Conservation (phyloP, 1,284 basidiomycete species). For the Pascua sp. region DNA sequence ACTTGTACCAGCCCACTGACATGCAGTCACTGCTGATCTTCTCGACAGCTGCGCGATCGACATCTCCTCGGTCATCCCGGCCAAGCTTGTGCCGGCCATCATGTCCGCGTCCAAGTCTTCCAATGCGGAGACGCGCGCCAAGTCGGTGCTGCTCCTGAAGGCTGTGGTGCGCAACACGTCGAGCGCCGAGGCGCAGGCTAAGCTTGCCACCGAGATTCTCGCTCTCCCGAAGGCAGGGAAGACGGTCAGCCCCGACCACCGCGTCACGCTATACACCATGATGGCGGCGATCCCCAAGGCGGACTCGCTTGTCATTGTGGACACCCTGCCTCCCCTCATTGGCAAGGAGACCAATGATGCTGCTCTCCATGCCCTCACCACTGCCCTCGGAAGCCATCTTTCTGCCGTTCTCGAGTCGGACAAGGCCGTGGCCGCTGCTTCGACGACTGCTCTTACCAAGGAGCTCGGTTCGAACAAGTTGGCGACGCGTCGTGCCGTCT, state of each 20-base stretch:
- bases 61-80: constrained; percentile 58
- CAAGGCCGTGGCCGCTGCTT: constrained; percentile 52
- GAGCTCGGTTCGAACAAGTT: constrained; percentile 65
- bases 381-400: constrained; percentile 61
- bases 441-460: constrained; percentile 58
- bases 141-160: constrained; percentile 62
- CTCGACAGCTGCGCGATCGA: constrained; percentile 48
- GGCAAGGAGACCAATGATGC: constrained; percentile 72
- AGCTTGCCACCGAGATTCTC: constrained; percentile 63
- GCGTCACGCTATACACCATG: constrained; percentile 75
- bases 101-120: constrained; percentile 74
- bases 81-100: constrained; percentile 62
- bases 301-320: constrained; percentile 59
- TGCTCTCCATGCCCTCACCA: constrained; percentile 58
- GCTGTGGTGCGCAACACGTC: constrained; percentile 52
- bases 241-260: constrained; percentile 78
- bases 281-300: constrained; percentile 59
- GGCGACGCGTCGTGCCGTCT: constrained; percentile 56
- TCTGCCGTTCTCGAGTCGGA: constrained; percentile 55
- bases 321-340: constrained; percentile 60
- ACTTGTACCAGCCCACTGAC: not conserved
- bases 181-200: constrained; percentile 42
- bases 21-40: constrained; percentile 38
- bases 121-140: constrained; percentile 62
- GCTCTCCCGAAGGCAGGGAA: constrained; percentile 73